Base-by-base conservation (phyloP, 352 stramenopile species). In the Aphanomyces cochlioides region DNA sequence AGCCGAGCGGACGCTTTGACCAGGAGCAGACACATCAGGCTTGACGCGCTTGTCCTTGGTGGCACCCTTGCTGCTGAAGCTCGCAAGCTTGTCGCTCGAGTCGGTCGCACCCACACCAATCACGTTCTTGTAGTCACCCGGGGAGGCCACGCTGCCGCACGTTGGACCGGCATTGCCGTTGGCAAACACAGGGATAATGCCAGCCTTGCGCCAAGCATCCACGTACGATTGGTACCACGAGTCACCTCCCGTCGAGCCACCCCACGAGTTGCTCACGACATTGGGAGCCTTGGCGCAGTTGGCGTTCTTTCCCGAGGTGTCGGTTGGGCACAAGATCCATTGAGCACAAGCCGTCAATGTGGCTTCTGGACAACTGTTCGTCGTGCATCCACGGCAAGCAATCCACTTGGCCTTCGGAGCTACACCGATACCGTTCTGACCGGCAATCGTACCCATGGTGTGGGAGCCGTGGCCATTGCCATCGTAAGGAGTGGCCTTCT, bases 1-100 rank as follows among this genome's bases (percentile, higher is more conserved):
- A 3, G 79, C 77, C 12, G 81, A 88, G 39, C 74, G 74, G 8
- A 88, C 73, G 39, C 56, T 66, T n/a, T 76, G 67, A 0, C 81
- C 81, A 36, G 79, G 81, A 0, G 69, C 78, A 17, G 73, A 66
- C 47, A 88, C 64, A 64, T 88, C 78, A 8, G 79, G 81, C 57
- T 88, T 88, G 15, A 80, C 34, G 1, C 79, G 47, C 0, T 75
- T 78, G 17, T 76, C 79, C 3, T 74, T 13, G 4, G 78, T 66
- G 1, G 81, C 78, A 1, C 73, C 75, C 38, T 74, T 74, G 66
- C 74, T 76, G 58, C 72, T 78, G 47, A 75, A 77, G 7, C 47
- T 72, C 13, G 66, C 68, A 6, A 81, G 19, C 7, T 45, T 13
- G 45, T 78, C 74, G 45, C 65, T 57, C 39, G 38, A 19, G 38